Conservation (phyloP, 2,329 filamentous ascomycete species). For the Zymoseptoria pseudotritici region DNA sequence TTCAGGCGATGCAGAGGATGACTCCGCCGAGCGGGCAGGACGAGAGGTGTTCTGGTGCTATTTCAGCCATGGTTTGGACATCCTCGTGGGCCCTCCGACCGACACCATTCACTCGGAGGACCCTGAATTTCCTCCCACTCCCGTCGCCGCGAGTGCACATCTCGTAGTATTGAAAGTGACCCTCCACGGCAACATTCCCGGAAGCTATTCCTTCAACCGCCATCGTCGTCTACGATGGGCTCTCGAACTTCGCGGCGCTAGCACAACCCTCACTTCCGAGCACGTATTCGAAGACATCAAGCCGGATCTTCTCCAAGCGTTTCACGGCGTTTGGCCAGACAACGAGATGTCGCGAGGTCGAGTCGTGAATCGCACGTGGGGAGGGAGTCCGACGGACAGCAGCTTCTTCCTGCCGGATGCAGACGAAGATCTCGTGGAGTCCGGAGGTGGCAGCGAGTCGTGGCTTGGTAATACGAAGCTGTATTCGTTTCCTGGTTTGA, state of each 20-base stretch:
- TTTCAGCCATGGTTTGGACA: slow-evolving; percentile 89
- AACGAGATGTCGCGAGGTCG: slow-evolving; percentile 41
- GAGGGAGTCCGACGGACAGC: slow-evolving; percentile 26
- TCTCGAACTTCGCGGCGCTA: slow-evolving; percentile 38
- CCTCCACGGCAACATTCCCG: slow-evolving; percentile 88
- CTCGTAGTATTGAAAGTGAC: slow-evolving; percentile 87
- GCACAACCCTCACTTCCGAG: slow-evolving; percentile 60
- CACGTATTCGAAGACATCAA: slow-evolving; percentile 67
- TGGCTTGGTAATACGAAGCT: slow-evolving; percentile 69
- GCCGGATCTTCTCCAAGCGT: slow-evolving; percentile 22
- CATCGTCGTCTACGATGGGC: slow-evolving; percentile 86
- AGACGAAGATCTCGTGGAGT: slow-evolving; percentile 32
- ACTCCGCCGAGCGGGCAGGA: slow-evolving; percentile 50
- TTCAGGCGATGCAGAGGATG: slow-evolving; percentile 46
- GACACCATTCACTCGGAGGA: slow-evolving; percentile 13
- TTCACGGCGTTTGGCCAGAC: slow-evolving; percentile 48
- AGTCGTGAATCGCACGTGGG: slow-evolving; percentile 32
- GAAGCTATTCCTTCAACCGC: slow-evolving; percentile 93
- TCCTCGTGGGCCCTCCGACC: slow-evolving; percentile 75
- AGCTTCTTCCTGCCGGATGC: slow-evolving; percentile 29
- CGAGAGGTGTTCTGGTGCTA: slow-evolving; percentile 85
- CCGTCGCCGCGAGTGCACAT: slow-evolving; percentile 34
- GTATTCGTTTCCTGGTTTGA: slow-evolving; percentile 85
- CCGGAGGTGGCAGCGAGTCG: slow-evolving; percentile 42
- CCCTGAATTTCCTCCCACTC: slow-evolving; percentile 7